phyloP scores from a whole-genome alignment of 352 stramenopile genomes.

The Phytophthora cryptogea region DNA sequence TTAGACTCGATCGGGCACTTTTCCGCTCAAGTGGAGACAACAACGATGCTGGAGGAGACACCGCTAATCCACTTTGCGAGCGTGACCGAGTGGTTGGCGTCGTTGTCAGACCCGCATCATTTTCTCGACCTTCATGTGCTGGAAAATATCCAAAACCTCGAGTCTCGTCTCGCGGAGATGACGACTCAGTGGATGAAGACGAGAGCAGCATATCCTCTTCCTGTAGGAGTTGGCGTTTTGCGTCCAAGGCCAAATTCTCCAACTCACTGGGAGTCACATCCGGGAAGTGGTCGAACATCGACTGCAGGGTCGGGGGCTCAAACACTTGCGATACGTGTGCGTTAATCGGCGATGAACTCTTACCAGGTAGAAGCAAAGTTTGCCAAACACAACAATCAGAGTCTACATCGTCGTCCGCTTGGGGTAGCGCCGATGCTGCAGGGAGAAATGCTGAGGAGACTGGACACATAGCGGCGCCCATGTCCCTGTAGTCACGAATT shows the following conservation, averaged over 20 bases:
- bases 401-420: slow-evolving; percentile 6
- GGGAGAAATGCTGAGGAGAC: slow-evolving; percentile 42
- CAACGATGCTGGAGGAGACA: slow-evolving; percentile 25
- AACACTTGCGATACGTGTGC: slow-evolving; percentile 12
- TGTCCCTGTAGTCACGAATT: slow-evolving; percentile 45
- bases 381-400: slow-evolving; percentile 23
- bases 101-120: slow-evolving; percentile 10
- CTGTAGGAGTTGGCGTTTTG: slow-evolving; percentile 39
- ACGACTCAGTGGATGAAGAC: slow-evolving; percentile 33
- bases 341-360: slow-evolving; percentile 12
- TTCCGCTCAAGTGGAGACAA: slow-evolving; percentile 31
- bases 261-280: slow-evolving; percentile 35
- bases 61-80: slow-evolving; percentile 10
- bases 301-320: slow-evolving; percentile 23
- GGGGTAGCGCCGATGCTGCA: slow-evolving; percentile 13
- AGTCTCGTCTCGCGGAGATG: slow-evolving; percentile 14
- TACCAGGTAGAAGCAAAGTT: slow-evolving; percentile 21
- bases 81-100: slow-evolving; percentile 27
- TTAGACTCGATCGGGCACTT: slow-evolving; percentile 17
- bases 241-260: slow-evolving; percentile 41
- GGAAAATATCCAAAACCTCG: slow-evolving; percentile 5
- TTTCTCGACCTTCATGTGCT: neutral
- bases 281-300: slow-evolving; percentile 37
- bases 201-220: slow-evolving; percentile 31
- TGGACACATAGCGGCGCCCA: slow-evolving; percentile 28